Evolutionary conservation across 345 rosid genomes (phyloP).

Genomic region (Pugionium dolabratum): DNA sequence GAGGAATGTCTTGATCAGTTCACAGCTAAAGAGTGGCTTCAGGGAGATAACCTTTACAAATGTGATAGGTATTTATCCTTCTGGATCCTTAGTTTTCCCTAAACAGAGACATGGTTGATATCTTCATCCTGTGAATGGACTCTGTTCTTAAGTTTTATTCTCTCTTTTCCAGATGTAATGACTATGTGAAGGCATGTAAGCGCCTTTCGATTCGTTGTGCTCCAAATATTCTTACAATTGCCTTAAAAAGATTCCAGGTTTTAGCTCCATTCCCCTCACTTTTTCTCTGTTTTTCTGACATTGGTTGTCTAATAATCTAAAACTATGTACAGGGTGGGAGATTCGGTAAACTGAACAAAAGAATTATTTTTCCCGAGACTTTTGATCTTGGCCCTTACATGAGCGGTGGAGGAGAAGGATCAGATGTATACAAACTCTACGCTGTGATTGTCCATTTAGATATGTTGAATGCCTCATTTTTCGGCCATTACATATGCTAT

Average conservation of each 20-base stretch:
- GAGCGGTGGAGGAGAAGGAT: constrained; percentile 38
- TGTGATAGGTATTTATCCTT: constrained; percentile 75
- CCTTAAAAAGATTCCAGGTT: constrained; percentile 52
- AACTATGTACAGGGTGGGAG: constrained; percentile 48
- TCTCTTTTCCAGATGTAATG: constrained; percentile 42
- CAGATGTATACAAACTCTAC: constrained; percentile 77
- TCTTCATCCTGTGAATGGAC: constrained; percentile 15
- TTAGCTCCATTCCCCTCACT: constrained; percentile 17
- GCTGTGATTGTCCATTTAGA: constrained; percentile 95
- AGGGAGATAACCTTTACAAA: constrained; percentile 91
- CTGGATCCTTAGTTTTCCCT: constrained; percentile 23
- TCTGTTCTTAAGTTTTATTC: not conserved
- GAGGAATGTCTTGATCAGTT: constrained; percentile 94
- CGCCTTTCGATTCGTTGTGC: constrained; percentile 70
- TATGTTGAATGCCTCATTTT: constrained; percentile 95
- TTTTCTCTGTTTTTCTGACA: constrained; percentile 15
- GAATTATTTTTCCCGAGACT: constrained; percentile 80
- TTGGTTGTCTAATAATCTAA: constrained; percentile 15
- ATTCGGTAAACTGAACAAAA: constrained; percentile 64
- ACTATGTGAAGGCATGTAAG: constrained; percentile 66
- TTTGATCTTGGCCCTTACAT: constrained; percentile 72
- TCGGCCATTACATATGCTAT: constrained; percentile 74
- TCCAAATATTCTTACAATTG: not conserved
- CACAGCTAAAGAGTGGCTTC: constrained; percentile 81
- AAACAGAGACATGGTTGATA: not conserved